A percentile compares a stretch with the other conserved stretches of the same genome.
phyloP scores from a whole-genome alignment of 2,329 filamentous ascomycete species.

The Epichloe sp. region DNA sequence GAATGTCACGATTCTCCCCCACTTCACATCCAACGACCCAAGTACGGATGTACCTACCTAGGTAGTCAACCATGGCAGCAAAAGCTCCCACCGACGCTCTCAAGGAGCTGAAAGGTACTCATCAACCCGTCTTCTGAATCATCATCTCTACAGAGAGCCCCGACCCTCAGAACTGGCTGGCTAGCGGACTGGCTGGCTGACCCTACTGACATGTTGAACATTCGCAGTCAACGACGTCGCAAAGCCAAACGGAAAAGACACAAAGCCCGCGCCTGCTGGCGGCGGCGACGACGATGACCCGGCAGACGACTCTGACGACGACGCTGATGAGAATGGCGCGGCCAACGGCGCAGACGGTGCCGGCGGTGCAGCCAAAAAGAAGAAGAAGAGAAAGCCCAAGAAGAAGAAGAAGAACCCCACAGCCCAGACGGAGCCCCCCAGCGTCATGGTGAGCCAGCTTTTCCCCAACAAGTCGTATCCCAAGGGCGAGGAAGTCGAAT shows the following conservation, averaged over 20 bases:
- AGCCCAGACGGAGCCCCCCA: slow-evolving; percentile 60
- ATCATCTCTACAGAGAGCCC: background rate
- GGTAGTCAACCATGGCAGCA: slow-evolving; percentile 26
- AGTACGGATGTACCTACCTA: too few species aligned
- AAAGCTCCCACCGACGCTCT: slow-evolving; percentile 30
- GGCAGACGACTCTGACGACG: slow-evolving; percentile 39
- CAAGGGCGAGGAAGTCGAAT: slow-evolving; percentile 65
- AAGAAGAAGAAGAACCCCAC: slow-evolving; percentile 69
- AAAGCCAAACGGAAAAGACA: slow-evolving; percentile 26
- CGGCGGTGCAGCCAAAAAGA: slow-evolving; percentile 25
- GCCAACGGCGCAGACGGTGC: slow-evolving; percentile 22
- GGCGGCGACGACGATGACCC: slow-evolving; percentile 26
- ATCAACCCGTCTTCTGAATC: background rate
- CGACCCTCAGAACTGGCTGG: background rate
- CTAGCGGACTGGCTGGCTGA: too few species aligned
- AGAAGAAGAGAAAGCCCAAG: slow-evolving; percentile 73
- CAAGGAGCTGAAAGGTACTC: slow-evolving; percentile 29
- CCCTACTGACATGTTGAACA: background rate
- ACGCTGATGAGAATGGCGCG: slow-evolving; percentile 32
- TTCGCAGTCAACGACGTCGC: slow-evolving; percentile 26
- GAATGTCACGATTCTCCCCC: background rate
- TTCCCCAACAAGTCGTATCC: slow-evolving; percentile 64
- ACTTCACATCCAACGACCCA: slow-evolving; percentile 1
- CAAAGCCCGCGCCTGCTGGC: slow-evolving; percentile 24
- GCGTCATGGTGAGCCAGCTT: slow-evolving; percentile 56